phyloP scores from a whole-genome alignment of 305 asterid genomes.

The Plantago lanceolata region DNA sequence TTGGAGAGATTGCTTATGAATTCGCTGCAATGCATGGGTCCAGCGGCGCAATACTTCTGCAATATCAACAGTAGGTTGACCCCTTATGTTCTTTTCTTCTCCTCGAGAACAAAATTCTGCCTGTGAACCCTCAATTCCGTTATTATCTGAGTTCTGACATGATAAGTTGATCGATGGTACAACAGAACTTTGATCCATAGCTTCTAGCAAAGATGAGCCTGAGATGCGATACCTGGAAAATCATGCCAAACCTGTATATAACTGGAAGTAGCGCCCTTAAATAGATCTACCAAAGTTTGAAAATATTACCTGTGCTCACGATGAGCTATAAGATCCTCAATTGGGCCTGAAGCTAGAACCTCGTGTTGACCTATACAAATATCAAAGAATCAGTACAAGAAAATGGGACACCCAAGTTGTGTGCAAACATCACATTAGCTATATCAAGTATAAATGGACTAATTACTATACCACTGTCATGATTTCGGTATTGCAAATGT shows the following conservation, averaged over 20 bases:
- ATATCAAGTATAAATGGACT: too few species aligned
- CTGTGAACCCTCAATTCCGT: conserved; percentile 45
- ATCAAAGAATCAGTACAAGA: conserved; percentile 14
- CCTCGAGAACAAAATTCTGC: conserved; percentile 44
- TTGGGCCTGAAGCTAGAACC: conserved; percentile 98
- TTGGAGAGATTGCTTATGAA: conserved; percentile 90
- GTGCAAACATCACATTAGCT: neutral
- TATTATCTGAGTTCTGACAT: conserved; percentile 49
- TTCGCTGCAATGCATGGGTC: conserved; percentile 98
- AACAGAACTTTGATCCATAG: conserved; percentile 84
- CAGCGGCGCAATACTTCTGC: conserved; percentile 95
- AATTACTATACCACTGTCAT: too few species aligned
- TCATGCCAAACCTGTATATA: conserved; percentile 21
- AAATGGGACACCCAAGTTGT: conserved; percentile 7
- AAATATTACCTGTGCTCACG: conserved; percentile 88
- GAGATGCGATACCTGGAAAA: conserved; percentile 87
- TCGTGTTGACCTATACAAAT: conserved; percentile 79
- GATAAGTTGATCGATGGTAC: conserved; percentile 50
- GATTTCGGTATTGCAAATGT: too few species aligned
- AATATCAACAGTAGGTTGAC: conserved; percentile 91
- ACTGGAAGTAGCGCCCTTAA: neutral
- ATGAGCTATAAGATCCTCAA: conserved; percentile 99
- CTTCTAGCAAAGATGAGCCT: conserved; percentile 89
- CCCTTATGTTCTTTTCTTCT: conserved; percentile 72
- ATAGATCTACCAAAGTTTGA: conserved; percentile 22